Evolutionary conservation across 2,329 filamentous ascomycete genomes (phyloP).

Genomic region (Fusarium verrucosum): DNA sequence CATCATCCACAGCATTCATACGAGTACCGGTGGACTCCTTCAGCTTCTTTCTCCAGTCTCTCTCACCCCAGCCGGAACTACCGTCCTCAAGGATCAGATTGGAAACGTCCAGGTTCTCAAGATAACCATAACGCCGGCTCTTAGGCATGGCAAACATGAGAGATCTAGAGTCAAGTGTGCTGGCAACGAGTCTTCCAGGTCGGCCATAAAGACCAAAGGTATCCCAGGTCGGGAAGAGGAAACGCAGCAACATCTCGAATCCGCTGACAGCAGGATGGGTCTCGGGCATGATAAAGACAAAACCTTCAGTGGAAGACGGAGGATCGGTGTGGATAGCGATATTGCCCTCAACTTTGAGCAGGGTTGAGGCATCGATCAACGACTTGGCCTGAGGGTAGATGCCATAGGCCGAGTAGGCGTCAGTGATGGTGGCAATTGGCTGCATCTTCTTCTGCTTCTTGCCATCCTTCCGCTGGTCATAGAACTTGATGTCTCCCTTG

Average conservation of each 20-base stretch:
- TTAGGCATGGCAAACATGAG: constrained; percentile 99
- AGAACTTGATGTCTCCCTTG: constrained; percentile 94
- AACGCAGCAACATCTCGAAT: constrained; percentile 94
- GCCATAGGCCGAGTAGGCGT: constrained; percentile 92
- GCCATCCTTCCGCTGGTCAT: constrained; percentile 76
- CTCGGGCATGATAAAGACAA: constrained; percentile 98
- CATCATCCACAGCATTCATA: constrained; percentile 72
- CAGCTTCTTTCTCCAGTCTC: constrained; percentile 87
- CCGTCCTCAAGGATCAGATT: constrained; percentile 80
- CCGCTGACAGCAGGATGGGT: constrained; percentile 89
- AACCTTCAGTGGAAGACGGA: constrained; percentile 84
- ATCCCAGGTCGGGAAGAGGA: constrained; percentile 93
- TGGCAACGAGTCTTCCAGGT: constrained; percentile 85
- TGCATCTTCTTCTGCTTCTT: constrained; percentile 92
- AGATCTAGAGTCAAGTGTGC: constrained; percentile 84
- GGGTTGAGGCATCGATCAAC: constrained; percentile 90
- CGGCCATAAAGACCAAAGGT: constrained; percentile 92
- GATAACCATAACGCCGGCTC: constrained; percentile 85
- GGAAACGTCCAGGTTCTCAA: constrained; percentile 88
- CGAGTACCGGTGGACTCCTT: constrained; percentile 87
- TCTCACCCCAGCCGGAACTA: constrained; percentile 81
- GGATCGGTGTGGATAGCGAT: constrained; percentile 87
- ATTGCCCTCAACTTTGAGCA: constrained; percentile 91
- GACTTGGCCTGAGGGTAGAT: constrained; percentile 96
- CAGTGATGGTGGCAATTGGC: constrained; percentile 90